Base-by-base conservation (phyloP, 228 moss, liverwort and hornwort species). In the Sphagnum magellanicum region DNA sequence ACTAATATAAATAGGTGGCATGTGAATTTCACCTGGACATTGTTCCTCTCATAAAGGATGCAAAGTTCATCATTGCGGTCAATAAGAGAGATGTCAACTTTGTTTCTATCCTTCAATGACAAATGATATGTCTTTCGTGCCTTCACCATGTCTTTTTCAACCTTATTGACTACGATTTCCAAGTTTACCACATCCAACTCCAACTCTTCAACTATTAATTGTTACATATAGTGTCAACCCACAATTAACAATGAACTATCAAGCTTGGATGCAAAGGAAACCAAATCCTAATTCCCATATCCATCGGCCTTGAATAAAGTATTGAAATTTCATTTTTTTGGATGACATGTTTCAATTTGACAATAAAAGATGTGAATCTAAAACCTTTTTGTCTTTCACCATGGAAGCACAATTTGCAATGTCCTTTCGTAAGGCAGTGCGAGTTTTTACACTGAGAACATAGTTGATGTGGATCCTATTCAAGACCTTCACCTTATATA, bases 41-140 rank as follows among this genome's bases (percentile, higher is more conserved):
- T 92, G 0, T 67, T 10, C 67, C 92, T 97, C 73, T 93, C 96
- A 59, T 93, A 93, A 55, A 97, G 49, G 69, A 97, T 97, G 63
- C 86, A 89, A 2, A 97, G 85, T 72, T 93, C 96, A 69, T 93
- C 96, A 52, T 88, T 97, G 7, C 91, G 88, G 70, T 97, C 96
- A 17, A 97, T 90, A 53, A 97, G 79, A 8, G 78, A 61, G 16
- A 97, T 80, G 32, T 91, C 91, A 63, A 69, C 75, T 47, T 75
- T 68, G 64, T 97, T 93, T 49, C 96, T 84, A 50, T 68, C 17
- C 57, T 83, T 71, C 8, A 90, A 77, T 48, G 78, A 77, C 15
- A 80, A 50, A 49, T 68, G 63, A 16, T 91, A 97, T 11, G 78
- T 16, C 16, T 55, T 74, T 65, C 70, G 67, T 53, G 81, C 75